phyloP scores from a whole-genome alignment of 192 early-diverging fungal species.

The Coemansia sp. region DNA sequence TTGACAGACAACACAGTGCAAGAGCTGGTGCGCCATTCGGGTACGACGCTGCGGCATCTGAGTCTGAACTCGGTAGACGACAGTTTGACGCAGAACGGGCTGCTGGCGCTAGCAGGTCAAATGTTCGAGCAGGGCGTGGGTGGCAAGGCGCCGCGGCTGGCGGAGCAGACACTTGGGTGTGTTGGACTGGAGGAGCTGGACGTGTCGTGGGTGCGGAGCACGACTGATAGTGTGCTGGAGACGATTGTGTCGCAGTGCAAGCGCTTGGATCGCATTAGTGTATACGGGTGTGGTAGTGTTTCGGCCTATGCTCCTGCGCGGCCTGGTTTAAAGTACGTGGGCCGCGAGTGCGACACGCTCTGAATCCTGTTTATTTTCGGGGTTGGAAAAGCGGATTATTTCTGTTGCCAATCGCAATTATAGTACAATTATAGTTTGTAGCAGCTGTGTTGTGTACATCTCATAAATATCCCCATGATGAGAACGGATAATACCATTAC shows the following conservation, averaged over 20 bases:
- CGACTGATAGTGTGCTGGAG: slow-evolving; percentile 69
- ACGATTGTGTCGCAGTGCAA: slow-evolving; percentile 55
- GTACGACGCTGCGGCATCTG: slow-evolving; percentile 56
- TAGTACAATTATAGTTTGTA: too few relatives aligned
- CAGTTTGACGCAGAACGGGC: slow-evolving; percentile 57
- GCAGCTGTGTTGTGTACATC: too few relatives aligned
- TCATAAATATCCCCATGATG: too few relatives aligned
- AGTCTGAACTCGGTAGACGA: slow-evolving; percentile 72
- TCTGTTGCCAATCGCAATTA: too few relatives aligned
- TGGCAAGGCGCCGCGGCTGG: slow-evolving; percentile 5
- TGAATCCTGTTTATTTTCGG: too few relatives aligned
- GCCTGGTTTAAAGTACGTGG: slow-evolving; percentile 56
- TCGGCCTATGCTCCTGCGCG: slow-evolving; percentile 55
- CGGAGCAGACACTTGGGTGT: slow-evolving; percentile 37
- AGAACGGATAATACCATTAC: too few relatives aligned
- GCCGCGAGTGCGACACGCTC: slow-evolving; percentile 61
- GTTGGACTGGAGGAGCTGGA: slow-evolving; percentile 61
- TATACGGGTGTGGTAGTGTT: slow-evolving; percentile 76
- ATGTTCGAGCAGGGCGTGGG: slow-evolving; percentile 3
- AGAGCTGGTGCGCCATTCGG: slow-evolving; percentile 62
- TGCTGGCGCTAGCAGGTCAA: slow-evolving; percentile 56
- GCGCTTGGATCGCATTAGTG: slow-evolving; percentile 56
- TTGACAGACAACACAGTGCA: slow-evolving; percentile 63
- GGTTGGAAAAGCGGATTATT: too few relatives aligned
- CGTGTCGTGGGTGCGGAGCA: slow-evolving; percentile 72